Evolutionary conservation across 768 basidiomycete genomes (phyloP).

Genomic region (Trametes coccinea): DNA sequence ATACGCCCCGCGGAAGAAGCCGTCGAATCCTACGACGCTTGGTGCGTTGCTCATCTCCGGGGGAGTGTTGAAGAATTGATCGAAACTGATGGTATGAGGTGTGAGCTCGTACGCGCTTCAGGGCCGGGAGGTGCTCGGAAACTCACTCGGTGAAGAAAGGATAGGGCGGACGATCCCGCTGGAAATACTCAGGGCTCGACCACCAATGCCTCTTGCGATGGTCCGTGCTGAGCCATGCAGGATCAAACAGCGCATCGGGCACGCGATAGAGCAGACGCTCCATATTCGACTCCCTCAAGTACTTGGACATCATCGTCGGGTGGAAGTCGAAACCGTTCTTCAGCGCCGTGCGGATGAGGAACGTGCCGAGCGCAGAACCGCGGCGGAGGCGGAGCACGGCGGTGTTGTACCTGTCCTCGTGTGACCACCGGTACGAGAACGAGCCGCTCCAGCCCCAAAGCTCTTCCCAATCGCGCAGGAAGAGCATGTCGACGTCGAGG

Average conservation of each 20-base stretch:
- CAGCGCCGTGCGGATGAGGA: slow-evolving; percentile 93
- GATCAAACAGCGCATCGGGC: slow-evolving; percentile 95
- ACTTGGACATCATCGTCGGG: slow-evolving; percentile 90
- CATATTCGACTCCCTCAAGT: slow-evolving; percentile 84
- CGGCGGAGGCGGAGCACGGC: slow-evolving; percentile 95
- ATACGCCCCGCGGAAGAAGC: slow-evolving; percentile 93
- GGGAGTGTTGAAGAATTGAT: slow-evolving; percentile 86
- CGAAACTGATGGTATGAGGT: slow-evolving; percentile 54
- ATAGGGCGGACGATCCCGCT: slow-evolving; percentile 89
- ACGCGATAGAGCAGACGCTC: slow-evolving; percentile 83
- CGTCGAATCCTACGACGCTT: slow-evolving; percentile 85
- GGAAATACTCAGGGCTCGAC: slow-evolving; percentile 45
- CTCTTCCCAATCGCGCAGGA: slow-evolving; percentile 98
- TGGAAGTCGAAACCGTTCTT: slow-evolving; percentile 96
- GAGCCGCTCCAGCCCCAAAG: slow-evolving; percentile 96
- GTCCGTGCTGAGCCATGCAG: slow-evolving; percentile 95
- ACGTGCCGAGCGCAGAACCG: slow-evolving; percentile 88
- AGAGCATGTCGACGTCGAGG: slow-evolving; percentile 94
- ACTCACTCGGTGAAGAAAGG: slow-evolving; percentile 87
- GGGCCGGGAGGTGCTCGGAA: no score
- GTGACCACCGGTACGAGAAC: slow-evolving; percentile 97
- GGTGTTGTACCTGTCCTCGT: slow-evolving; percentile 92
- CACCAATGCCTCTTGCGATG: slow-evolving; percentile 29
- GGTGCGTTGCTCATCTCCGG: slow-evolving; percentile 71
- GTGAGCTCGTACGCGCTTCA: neutral